Percentiles rank a stretch among this genome's conserved stretches.
These are phyloP conservation scores for Margaritispora aquatica DNA, from an alignment of 495 filamentous ascomycete species.

Conservation along the genomic window DNA sequence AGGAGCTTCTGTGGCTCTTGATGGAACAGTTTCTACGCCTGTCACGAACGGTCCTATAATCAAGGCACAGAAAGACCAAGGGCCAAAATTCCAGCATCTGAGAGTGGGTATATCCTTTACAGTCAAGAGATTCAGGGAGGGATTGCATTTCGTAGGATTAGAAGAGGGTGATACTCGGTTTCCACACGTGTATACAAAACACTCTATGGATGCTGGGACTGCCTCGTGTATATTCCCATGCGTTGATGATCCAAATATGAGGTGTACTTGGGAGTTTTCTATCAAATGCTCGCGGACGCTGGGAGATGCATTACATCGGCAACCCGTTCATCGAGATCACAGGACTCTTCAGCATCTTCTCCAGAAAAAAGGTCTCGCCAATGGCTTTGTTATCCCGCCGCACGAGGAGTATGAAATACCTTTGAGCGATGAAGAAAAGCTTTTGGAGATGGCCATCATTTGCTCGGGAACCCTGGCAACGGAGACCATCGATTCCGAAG, in stretches of 20 bases:
- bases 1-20: slow-evolving; percentile 15
- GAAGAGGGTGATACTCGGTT: slow-evolving; percentile 72
- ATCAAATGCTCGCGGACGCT: slow-evolving; percentile 80
- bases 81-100: slow-evolving; percentile 21
- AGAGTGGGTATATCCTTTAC: slow-evolving; percentile 62
- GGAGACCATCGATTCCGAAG: slow-evolving; percentile 66
- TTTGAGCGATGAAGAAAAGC: slow-evolving; percentile 70
- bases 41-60: not conserved
- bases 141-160: slow-evolving; percentile 83
- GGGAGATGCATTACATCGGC: slow-evolving; percentile 64
- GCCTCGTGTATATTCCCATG: slow-evolving; percentile 88
- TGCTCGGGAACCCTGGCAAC: slow-evolving; percentile 84
- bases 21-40: slow-evolving; percentile 7
- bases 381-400: slow-evolving; percentile 21
- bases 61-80: slow-evolving; percentile 22
- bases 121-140: slow-evolving; percentile 69
- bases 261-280: slow-evolving; percentile 81
- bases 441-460: slow-evolving; percentile 79
- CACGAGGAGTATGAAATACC: slow-evolving; percentile 29
- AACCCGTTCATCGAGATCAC: slow-evolving; percentile 1
- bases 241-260: slow-evolving; percentile 71
- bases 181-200: slow-evolving; percentile 86
- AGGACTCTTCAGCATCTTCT: slow-evolving; percentile 8
- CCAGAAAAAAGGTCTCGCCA: slow-evolving; percentile 9
- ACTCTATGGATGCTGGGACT: slow-evolving; percentile 66